A percentile compares a stretch with the other conserved stretches of the same genome.
These are phyloP conservation scores for Nigrograna mackinnonii DNA, from an alignment of 2,329 filamentous ascomycete genomes.

Conservation along the genomic window DNA sequence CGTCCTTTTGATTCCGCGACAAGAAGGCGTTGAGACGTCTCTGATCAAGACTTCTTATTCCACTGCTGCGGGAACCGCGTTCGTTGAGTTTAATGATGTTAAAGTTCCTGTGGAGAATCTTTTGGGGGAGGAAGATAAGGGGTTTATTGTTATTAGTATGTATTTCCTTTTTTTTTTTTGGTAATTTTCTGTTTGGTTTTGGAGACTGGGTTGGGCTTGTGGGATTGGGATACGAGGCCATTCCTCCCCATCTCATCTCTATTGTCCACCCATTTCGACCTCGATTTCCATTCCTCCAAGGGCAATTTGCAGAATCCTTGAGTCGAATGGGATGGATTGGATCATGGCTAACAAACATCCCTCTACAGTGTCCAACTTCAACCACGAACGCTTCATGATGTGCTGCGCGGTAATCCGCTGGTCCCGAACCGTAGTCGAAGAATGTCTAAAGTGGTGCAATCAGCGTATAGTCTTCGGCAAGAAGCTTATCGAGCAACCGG, in stretches of 20 bases:
- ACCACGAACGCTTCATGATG: conserved; percentile 84
- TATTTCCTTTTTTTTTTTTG: not conserved
- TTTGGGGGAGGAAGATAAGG: conserved; percentile 81
- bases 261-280: too few species aligned
- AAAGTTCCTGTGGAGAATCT: conserved; percentile 81
- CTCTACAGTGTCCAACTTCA: conserved; percentile 72
- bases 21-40: conserved; percentile 75
- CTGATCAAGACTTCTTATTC: conserved; percentile 83
- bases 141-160: conserved; percentile 73
- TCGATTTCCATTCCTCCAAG: too few species aligned
- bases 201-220: too few species aligned
- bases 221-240: too few species aligned
- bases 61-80: conserved; percentile 75
- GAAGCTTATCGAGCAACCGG: conserved; percentile 79
- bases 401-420: conserved; percentile 65
- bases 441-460: conserved; percentile 86
- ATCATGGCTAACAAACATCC: not conserved
- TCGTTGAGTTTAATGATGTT: conserved; percentile 82
- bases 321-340: not conserved
- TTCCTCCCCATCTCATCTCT: too few species aligned
- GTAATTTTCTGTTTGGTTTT: too few species aligned
- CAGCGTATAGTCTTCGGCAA: conserved; percentile 85
- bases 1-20: conserved; percentile 74
- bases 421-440: conserved; percentile 73
- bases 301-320: not conserved